Evolutionary conservation across 2,329 filamentous ascomycete genomes (phyloP), one percentile per base, ranked within the genome.

Genomic region (Fusarium nanum): DNA sequence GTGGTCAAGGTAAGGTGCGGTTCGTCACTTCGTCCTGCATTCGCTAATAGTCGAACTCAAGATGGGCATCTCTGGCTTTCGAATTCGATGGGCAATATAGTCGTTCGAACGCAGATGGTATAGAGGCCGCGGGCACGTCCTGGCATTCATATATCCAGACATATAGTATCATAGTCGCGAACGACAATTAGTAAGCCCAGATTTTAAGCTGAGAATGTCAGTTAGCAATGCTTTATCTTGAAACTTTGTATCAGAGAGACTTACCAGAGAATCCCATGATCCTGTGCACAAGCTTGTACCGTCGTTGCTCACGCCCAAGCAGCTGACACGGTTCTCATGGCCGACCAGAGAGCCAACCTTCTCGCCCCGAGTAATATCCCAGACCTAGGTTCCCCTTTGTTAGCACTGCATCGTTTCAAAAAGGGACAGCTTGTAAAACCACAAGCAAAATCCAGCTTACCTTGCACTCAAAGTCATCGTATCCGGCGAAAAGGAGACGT

Each of bases 391-490:
- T 48, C n/a, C 3, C 20, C 12, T 11, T 28, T 27, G 46, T 73
- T 59, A 77, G 64, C 10, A 53, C 28, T 50, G 20, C 6, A 42
- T 11, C 11, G 7, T 13, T 22, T 25, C 13, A 6, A 13, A 7
- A 13, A 20, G 22, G 11, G 18, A 20, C 20, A 20, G 44, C 55
- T 52, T 46, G 37, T 22, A 7, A 27, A 8, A 12, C 16, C 28
- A 41, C 45, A 48, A 64, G 37, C 42, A 48, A 18, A 28, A 14
- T 18, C 13, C 45, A 56, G 32, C 89, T 77, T 85, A 97, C 95
- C 92, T 98, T 99, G 94, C 96, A 99, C 83, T 99, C 96, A 77
- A 97, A 99, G 80, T 99, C 96, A 78, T 99, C 96, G 78, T 99
- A 99, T 73, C 96, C 96, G 59, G 96, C 96, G 80, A 99, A 99